Conservation (phyloP, 2,329 filamentous ascomycete genomes). For the Cercospora sp. region DNA sequence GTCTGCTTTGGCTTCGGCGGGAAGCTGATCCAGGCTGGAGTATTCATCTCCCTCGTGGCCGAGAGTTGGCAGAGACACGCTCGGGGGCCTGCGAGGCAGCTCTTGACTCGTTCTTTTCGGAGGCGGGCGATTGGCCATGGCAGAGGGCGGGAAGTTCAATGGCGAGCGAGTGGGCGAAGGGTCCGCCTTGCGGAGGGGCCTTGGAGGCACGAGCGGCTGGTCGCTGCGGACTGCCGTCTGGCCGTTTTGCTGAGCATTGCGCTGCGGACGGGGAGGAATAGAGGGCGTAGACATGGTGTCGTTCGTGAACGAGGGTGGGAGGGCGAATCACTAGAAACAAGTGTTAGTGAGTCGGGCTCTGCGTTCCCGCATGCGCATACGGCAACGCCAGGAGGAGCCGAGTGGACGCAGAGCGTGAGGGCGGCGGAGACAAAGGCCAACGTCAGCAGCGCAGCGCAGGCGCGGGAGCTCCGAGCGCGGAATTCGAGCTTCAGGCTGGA, state of each 20-base stretch:
- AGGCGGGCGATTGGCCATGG: constrained; percentile 39
- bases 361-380: constrained; percentile 12
- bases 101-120: constrained; percentile 53
- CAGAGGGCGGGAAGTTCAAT: constrained; percentile 68
- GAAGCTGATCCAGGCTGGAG: constrained; percentile 58
- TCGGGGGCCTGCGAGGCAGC: constrained; percentile 62
- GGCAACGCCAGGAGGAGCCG: background rate
- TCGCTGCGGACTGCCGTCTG: constrained; percentile 50
- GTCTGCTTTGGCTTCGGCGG: constrained; percentile 37
- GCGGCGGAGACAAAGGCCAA: background rate
- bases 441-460: background rate
- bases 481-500: background rate
- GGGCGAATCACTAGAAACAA: constrained; percentile 9
- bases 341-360: constrained; percentile 17
- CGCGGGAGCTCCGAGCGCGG: background rate
- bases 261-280: constrained; percentile 64
- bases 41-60: constrained; percentile 92
- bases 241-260: constrained; percentile 47
- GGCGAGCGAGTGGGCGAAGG: constrained; percentile 84
- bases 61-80: constrained; percentile 71
- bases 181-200: constrained; percentile 74
- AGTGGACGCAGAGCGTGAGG: background rate
- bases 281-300: constrained; percentile 43
- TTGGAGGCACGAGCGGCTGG: constrained; percentile 74
- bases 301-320: background rate